Conservation (phyloP, 768 basidiomycete species). For the Boletus eberwhitei region DNA sequence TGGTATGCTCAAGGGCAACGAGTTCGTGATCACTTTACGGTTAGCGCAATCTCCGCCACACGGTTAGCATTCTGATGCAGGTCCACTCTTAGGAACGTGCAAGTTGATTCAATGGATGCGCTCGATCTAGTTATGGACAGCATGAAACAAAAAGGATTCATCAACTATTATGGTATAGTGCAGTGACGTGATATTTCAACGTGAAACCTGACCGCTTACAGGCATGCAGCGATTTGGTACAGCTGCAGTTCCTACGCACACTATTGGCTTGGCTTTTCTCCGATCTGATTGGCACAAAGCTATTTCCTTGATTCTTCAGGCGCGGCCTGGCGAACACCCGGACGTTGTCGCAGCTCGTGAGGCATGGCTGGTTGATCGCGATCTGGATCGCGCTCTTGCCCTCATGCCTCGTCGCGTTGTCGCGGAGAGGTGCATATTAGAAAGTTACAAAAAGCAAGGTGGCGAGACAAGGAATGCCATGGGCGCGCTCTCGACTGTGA, state of each 20-base stretch:
- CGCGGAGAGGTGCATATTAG: constrained; percentile 89
- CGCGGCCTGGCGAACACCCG: constrained; percentile 88
- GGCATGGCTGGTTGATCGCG: constrained; percentile 82
- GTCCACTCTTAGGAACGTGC: constrained; percentile 63
- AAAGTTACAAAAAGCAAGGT: constrained; percentile 80
- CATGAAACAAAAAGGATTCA: constrained; percentile 83
- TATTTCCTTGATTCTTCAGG: constrained; percentile 73
- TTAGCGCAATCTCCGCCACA: constrained; percentile 31
- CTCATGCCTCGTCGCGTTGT: constrained; percentile 89
- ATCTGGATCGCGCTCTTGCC: constrained; percentile 77
- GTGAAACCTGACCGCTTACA: constrained; percentile 27
- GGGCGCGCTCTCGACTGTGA: constrained; percentile 82
- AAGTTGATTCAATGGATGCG: constrained; percentile 67
- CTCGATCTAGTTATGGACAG: constrained; percentile 74
- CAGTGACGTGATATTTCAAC: not conserved
- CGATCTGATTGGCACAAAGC: constrained; percentile 90
- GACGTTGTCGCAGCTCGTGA: constrained; percentile 81
- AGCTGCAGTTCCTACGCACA: constrained; percentile 91
- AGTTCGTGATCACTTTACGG: constrained; percentile 93
- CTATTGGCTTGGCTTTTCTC: constrained; percentile 87
- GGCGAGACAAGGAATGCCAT: constrained; percentile 80
- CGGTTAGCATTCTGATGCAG: not conserved
- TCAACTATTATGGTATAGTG: constrained; percentile 89
- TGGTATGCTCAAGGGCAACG: constrained; percentile 96
- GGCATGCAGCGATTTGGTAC: constrained; percentile 99